Base-by-base conservation (phyloP, 345 rosid species). In the Populus alba region DNA sequence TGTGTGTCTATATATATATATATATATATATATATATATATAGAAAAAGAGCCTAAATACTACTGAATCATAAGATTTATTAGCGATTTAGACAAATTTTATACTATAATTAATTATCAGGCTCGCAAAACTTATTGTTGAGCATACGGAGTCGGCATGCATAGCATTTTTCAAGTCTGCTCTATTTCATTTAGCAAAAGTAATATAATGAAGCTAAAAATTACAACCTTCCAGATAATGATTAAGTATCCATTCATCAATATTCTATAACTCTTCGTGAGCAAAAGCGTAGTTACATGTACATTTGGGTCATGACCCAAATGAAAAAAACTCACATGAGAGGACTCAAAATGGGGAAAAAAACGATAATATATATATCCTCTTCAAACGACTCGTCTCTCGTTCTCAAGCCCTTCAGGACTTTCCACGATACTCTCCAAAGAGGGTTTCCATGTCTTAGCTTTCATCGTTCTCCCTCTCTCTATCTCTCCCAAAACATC, bases 391-490 rank as follows among this genome's bases (percentile, higher is more conserved):
- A 12, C 18, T 53, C 69, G 18, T 76, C 81, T 80, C 35, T 74
- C 88, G 70, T 79, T 78, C 43, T 81, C 87, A 41, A 66, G 76
- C 9, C 31, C 67, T 75, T 89, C 89, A 75, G 90, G 88, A 70
- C 79, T 75, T 55, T 90, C 94, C 72, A 23, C 76, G 77, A 94
- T 91, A 25, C 89, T 89, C 25, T 87, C 94, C 75, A 94, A 81
- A 38, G 92, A 89, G 5, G 98, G 97, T 71, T 78, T 90, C 98
- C 97, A 92, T 7, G 76, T 67, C n/a, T 72, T 68, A 29, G 29
- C 72, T 51, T 41, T 69, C 39, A 23, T 51, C 4, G 51, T 13
- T 73, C 75, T 83, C 62, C 68, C 86, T 73, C 82, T 88, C 75
- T 45, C 85, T 82, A 37, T 74, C 74, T 81, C 83, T 74, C 79